Conservation (phyloP, 106 monocot genomes). For the Dioscorea alata region DNA sequence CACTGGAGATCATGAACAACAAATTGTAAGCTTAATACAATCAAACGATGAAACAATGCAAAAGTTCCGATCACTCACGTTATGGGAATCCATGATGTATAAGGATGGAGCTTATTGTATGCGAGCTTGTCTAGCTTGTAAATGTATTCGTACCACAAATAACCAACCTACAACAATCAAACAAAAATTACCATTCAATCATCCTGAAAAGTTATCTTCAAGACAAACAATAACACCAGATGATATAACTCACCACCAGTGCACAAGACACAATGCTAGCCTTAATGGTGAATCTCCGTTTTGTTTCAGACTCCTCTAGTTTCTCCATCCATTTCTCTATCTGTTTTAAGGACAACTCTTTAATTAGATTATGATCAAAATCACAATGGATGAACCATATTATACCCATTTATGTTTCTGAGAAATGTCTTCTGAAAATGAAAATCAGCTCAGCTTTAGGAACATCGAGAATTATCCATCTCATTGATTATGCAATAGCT, state of each 20-base stretch:
- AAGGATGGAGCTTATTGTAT: conserved; percentile 36
- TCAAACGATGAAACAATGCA: neutral
- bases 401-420: too few species aligned
- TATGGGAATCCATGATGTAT: conserved; percentile 48
- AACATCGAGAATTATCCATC: too few species aligned
- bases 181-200: neutral
- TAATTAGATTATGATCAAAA: neutral
- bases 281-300: conserved; percentile 29
- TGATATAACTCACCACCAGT: conserved; percentile 14
- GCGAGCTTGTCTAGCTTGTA: conserved; percentile 40
- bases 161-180: conserved; percentile 21
- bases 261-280: conserved; percentile 18
- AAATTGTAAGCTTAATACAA: neutral
- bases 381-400: neutral
- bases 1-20: conserved; percentile 8
- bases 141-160: conserved; percentile 30
- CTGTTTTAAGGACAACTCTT: neutral
- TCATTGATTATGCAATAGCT: too few species aligned
- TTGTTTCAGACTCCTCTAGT: conserved; percentile 36
- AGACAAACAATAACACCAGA: neutral
- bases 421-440: too few species aligned
- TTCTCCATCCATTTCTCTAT: conserved; percentile 58
- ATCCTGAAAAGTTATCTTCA: too few species aligned
- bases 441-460: too few species aligned
- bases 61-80: conserved; percentile 4